Evolutionary conservation across 306 rosid species (phyloP).

Genomic region (Luffa aegyptiaca): DNA sequence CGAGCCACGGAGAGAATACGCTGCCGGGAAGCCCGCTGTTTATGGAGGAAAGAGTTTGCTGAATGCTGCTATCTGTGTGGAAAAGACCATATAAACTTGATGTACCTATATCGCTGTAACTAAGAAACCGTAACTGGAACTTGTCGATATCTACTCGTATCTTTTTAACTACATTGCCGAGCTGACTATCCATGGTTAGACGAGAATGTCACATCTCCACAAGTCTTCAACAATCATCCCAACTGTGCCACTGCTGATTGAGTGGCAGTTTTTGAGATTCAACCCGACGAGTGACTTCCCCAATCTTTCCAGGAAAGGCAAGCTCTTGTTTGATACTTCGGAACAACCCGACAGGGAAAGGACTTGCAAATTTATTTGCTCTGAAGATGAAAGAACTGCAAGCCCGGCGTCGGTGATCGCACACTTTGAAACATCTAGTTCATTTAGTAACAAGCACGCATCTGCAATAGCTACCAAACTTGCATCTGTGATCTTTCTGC

Average conservation of each 20-base stretch:
- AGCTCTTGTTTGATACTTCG: constrained; percentile 9
- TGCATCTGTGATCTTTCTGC: constrained; percentile 7
- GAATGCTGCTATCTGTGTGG: constrained; percentile 8
- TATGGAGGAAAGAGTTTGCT: background rate
- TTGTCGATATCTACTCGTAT: background rate
- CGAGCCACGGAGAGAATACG: background rate
- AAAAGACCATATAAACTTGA: background rate
- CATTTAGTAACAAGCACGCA: background rate
- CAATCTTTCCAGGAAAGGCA: constrained; percentile 12
- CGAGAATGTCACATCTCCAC: constrained; percentile 15
- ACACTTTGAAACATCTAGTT: constrained; percentile 11
- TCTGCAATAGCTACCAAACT: constrained; percentile 15
- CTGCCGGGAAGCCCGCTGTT: constrained; percentile 3
- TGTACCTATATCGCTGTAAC: background rate
- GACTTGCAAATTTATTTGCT: constrained; percentile 12
- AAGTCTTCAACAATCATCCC: constrained; percentile 6
- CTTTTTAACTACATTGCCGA: background rate
- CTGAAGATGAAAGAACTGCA: background rate
- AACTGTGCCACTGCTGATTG: constrained; percentile 2
- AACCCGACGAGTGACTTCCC: constrained; percentile 7
- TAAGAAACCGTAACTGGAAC: background rate
- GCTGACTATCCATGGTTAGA: constrained; percentile 6
- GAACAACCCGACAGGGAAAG: constrained; percentile 10
- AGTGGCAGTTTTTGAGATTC: constrained; percentile 11
- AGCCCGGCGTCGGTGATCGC: constrained; percentile 6